Base-by-base conservation (phyloP, 495 filamentous ascomycete genomes). In the Annulohypoxylon maeteangense region DNA sequence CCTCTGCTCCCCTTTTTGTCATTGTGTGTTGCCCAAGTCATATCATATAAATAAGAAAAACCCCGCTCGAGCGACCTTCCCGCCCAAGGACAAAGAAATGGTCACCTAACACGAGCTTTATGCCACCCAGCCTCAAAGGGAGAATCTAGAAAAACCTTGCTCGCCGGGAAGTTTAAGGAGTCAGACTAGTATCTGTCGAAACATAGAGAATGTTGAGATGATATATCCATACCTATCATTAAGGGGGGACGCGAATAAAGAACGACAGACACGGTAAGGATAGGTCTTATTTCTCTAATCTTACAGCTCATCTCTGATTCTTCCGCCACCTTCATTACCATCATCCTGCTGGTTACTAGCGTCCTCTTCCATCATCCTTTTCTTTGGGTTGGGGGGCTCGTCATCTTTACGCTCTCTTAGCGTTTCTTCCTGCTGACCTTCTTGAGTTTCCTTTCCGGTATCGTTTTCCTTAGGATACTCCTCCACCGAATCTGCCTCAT, bases 331-430 rank as follows among this genome's bases (percentile, higher is more conserved):
- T 8, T 27, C 4, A 40, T 59, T 58, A 62, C 68, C 72, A 77
- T 77, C 27, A 29, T 29, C 40, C 22, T 53, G 38, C 20, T 47
- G 59, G 31, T 23, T 22, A 38, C 55, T 32, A 51, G 73, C 75
- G 48, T 86, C 87, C 65, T 88, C 88, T 77, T 95, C 92, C 85
- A 89, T 93, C 88, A 95, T 91, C 77, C 92, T 83, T 81, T 97
- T 97, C 83, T 91, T 95, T 14, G 91, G 84, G 80, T 94, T 94
- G 27, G 83, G 81, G 22, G 77, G 70, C 61, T 83, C 84, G 47
- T 83, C 82, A 42, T 79, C 75, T 61, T 78, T 76, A 34, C 86
- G 83, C 51, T 84, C 82, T 29, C 84, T 81, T 48, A 81, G 74
- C 22, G 78, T 79, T 61, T 83, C 83, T 34, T 82, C 82, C 4